Conservation (phyloP, 352 stramenopile species). For the Plasmopara muralis region DNA sequence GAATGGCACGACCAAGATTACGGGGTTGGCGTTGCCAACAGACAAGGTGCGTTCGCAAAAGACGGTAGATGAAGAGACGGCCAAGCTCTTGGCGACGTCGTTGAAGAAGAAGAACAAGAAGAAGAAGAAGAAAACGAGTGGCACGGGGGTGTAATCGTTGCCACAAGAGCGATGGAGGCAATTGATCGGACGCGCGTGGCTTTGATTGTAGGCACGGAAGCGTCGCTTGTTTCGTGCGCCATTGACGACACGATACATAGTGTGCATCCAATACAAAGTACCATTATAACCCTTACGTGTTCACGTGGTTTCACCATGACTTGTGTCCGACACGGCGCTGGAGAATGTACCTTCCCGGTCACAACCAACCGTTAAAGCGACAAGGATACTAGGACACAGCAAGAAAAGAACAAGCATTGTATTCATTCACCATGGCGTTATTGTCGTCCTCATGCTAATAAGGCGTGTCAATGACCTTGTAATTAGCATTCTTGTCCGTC, state of each 20-base stretch:
- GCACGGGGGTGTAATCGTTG: too few species aligned
- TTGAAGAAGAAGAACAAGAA: constrained; percentile 96
- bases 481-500: not conserved
- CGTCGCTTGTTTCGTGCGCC: too few species aligned
- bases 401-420: not conserved
- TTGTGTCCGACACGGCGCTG: not conserved
- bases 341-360: not conserved
- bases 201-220: too few species aligned
- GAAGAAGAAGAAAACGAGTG: constrained; percentile 79
- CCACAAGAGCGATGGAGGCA: too few species aligned
- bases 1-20: constrained; percentile 94
- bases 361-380: not conserved
- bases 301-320: not conserved
- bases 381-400: not conserved
- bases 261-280: too few species aligned
- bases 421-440: too few species aligned
- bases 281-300: too few species aligned
- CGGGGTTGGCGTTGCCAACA: constrained; percentile 86
- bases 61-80: constrained; percentile 89
- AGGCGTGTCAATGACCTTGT: not conserved
- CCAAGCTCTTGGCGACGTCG: constrained; percentile 85
- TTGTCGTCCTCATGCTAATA: too few species aligned
- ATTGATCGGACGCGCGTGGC: too few species aligned
- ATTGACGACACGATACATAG: too few species aligned
- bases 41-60: constrained; percentile 91